Percentiles rank a stretch among this genome's conserved stretches.
These are phyloP conservation scores for Camellia sinensis DNA, from an alignment of 148 eudicot species.

Conservation along the genomic window DNA sequence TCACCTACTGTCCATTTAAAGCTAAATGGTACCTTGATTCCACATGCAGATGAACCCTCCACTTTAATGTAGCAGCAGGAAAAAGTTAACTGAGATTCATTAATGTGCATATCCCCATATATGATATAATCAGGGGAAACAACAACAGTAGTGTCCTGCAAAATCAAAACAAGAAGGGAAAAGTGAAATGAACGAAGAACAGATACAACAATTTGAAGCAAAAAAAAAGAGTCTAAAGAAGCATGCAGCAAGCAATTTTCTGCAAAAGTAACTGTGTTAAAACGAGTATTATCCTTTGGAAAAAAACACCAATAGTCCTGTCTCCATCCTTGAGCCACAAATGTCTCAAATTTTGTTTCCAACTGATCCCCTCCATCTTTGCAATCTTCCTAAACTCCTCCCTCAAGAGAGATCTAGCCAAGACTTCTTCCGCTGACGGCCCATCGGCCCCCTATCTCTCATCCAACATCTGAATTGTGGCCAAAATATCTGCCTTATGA, in stretches of 20 bases:
- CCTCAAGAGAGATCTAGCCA: no score
- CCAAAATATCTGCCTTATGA: no score
- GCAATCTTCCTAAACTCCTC: no score
- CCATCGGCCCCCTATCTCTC: no score
- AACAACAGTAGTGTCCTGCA: constrained; percentile 33
- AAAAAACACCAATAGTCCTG: no score
- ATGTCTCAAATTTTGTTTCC: no score
- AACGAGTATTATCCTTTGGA: no score
- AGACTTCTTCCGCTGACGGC: no score
- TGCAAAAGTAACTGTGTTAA: background rate
- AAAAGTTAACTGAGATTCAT: constrained; percentile 41
- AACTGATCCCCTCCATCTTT: no score
- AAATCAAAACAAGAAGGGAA: constrained; percentile 15
- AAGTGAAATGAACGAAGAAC: background rate
- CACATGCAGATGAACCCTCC: constrained; percentile 29
- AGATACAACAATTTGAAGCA: background rate
- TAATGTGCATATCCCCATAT: constrained; percentile 29
- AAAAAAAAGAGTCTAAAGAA: background rate
- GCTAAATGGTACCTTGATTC: constrained; percentile 19
- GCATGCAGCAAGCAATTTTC: constrained; percentile 5
- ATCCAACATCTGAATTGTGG: no score
- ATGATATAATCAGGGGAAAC: constrained; percentile 44
- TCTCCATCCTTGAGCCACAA: no score
- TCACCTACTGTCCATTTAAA: constrained; percentile 53
- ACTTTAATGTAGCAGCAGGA: constrained; percentile 43